phyloP scores from a whole-genome alignment of 768 basidiomycete species.

The Termitomyces eurrhizus region DNA sequence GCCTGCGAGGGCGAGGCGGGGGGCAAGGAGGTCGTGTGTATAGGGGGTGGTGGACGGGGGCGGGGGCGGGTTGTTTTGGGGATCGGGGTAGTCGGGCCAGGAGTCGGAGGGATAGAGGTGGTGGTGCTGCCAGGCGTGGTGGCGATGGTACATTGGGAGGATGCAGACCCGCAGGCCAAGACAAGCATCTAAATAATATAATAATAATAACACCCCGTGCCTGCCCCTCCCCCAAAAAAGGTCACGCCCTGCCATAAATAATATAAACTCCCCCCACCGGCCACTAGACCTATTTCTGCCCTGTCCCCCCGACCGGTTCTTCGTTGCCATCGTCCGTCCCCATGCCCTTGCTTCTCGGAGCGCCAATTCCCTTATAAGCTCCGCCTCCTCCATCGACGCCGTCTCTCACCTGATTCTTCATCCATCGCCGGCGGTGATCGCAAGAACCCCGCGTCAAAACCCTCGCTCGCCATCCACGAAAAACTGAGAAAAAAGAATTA shows the following conservation, averaged over 20 bases:
- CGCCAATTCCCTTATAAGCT: too few relatives aligned
- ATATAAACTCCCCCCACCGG: neutral
- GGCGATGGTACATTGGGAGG: slow-evolving; percentile 1
- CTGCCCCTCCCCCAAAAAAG: neutral
- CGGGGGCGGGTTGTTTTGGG: neutral
- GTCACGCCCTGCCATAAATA: neutral
- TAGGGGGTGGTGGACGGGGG: neutral
- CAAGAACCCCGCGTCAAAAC: too few relatives aligned
- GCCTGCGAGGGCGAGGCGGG: slow-evolving; percentile 40
- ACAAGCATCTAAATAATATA: neutral
- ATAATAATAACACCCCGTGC: neutral
- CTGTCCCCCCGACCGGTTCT: neutral
- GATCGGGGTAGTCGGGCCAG: neutral
- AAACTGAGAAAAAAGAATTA: too few relatives aligned
- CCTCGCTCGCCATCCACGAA: too few relatives aligned
- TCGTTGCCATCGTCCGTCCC: neutral
- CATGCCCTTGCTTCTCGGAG: neutral
- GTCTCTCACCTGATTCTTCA: too few relatives aligned
- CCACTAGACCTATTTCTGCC: neutral
- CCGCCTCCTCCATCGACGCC: too few relatives aligned
- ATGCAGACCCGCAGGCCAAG: neutral
- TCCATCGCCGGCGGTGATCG: neutral
- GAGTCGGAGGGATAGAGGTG: neutral
- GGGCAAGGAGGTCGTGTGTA: slow-evolving; percentile 1
- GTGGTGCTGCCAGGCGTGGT: neutral